A percentile compares a stretch with the other conserved stretches of the same genome.
phyloP scores from a whole-genome alignment of 371 early-diverging fungal genomes.

The Dichotomocladium elegans region DNA sequence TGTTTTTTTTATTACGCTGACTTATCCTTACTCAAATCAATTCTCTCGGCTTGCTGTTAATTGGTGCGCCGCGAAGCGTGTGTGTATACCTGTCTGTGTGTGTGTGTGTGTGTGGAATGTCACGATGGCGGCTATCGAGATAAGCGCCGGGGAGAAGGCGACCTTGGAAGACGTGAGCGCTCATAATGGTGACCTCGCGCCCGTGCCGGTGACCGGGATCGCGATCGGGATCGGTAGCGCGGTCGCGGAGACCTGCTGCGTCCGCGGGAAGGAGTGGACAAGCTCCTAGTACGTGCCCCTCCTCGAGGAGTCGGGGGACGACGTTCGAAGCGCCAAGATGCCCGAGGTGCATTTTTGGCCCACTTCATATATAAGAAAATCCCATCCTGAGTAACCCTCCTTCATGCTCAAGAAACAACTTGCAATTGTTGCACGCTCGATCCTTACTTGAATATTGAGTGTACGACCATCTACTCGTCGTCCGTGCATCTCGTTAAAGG shows the following conservation, averaged over 20 bases:
- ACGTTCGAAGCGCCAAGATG: slow-evolving; percentile 72
- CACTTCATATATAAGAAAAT: slow-evolving; percentile 7
- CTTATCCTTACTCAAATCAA: no score
- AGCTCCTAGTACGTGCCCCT: not conserved
- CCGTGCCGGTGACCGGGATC: slow-evolving; percentile 9
- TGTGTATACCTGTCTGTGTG: no score
- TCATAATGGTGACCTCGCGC: no score
- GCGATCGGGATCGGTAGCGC: slow-evolving; percentile 5
- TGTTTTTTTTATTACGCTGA: no score
- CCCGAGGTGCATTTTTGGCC: slow-evolving; percentile 18
- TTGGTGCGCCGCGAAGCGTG: no score
- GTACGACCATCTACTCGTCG: slow-evolving; percentile 71
- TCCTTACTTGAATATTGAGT: slow-evolving; percentile 71
- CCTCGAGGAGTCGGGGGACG: slow-evolving; percentile 6
- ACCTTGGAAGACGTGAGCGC: no score
- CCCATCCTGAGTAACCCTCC: not conserved
- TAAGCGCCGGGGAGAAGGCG: no score
- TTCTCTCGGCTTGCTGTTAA: no score
- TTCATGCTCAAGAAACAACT: not conserved
- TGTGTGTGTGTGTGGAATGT: no score
- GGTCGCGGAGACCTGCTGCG: slow-evolving; percentile 20
- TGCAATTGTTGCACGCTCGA: no score
- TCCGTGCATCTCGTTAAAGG: slow-evolving; percentile 86
- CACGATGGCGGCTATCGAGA: no score
- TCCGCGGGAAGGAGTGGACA: slow-evolving; percentile 56